Conservation (phyloP, 2,329 filamentous ascomycete species). For the Cladosporium austrohemisphaericum region DNA sequence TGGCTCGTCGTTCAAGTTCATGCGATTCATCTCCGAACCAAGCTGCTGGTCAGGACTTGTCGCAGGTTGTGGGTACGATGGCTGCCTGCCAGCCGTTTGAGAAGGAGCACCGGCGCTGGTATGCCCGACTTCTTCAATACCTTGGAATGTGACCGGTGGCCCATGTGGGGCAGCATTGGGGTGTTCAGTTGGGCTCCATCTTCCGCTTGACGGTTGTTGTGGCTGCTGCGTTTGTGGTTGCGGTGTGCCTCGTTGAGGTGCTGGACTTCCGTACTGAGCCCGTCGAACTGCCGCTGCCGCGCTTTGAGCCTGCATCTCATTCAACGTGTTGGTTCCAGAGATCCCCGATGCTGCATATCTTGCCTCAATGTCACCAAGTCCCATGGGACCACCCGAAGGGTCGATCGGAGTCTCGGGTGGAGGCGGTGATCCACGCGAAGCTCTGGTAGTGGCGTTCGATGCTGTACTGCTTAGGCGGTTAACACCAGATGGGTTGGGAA, state of each 20-base stretch:
- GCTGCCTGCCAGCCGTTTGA: conserved; percentile 16
- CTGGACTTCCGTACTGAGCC: conserved; percentile 63
- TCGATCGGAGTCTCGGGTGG: conserved; percentile 88
- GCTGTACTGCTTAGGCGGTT: conserved; percentile 73
- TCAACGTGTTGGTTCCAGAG: conserved; percentile 77
- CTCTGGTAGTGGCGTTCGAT: conserved; percentile 87
- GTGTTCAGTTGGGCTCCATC: conserved; percentile 93
- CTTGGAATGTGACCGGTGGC: conserved; percentile 88
- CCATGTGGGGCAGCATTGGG: conserved; percentile 84
- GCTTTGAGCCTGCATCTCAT: conserved; percentile 68
- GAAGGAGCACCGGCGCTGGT: conserved; percentile 16
- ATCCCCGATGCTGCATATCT: conserved; percentile 89
- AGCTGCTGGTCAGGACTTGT: conserved; percentile 59
- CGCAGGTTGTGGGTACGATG: conserved; percentile 39
- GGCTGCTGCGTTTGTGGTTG: conserved; percentile 26
- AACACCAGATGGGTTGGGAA: conserved; percentile 52
- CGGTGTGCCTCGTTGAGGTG: conserved; percentile 39
- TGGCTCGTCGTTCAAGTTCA: conserved; percentile 76
- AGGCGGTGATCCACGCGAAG: conserved; percentile 86
- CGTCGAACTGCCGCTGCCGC: conserved; percentile 76
- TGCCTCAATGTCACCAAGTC: conserved; percentile 74
- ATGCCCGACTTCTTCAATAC: conserved; percentile 63
- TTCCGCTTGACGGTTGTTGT: conserved; percentile 51
- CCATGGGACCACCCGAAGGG: conserved; percentile 18
- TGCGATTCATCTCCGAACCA: conserved; percentile 71